A percentile compares a stretch with the other conserved stretches of the same genome.
These are phyloP conservation scores for Omphalotus olearius DNA, from an alignment of 1,284 basidiomycete genomes.

Conservation along the genomic window DNA sequence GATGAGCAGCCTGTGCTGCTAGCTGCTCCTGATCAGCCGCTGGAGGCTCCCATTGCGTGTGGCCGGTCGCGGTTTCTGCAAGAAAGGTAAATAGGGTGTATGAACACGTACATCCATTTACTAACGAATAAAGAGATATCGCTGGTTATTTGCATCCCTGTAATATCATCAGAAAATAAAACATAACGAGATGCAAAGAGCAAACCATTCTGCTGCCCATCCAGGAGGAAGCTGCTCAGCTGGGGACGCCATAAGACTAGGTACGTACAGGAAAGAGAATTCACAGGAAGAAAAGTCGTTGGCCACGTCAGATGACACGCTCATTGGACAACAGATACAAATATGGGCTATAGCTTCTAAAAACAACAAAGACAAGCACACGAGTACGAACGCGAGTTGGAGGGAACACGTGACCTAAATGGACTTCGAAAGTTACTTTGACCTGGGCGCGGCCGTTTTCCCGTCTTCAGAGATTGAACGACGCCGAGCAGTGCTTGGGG, in stretches of 20 bases:
- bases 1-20: conserved; percentile 34
- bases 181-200: conserved; percentile 1
- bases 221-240: conserved; percentile 78
- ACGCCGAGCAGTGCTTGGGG: conserved; percentile 57
- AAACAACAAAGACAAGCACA: too few species aligned
- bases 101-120: conserved; percentile 13
- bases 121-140: conserved; percentile 78
- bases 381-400: too few species aligned
- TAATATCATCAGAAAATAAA: conserved; percentile 14
- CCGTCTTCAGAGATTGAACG: conserved; percentile 52
- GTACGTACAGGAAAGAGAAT: neutral
- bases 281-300: too few species aligned
- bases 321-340: too few species aligned
- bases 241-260: conserved; percentile 57
- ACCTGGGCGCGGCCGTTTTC: conserved; percentile 37
- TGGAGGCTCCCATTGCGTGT: conserved; percentile 48
- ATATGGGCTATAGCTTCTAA: too few species aligned
- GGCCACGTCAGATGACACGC: too few species aligned
- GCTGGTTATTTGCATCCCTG: conserved; percentile 80
- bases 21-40: conserved; percentile 35
- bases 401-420: too few species aligned
- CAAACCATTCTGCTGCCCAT: conserved; percentile 87
- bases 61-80: conserved; percentile 44
- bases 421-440: conserved; percentile 32
- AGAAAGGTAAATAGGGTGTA: conserved; percentile 5